phyloP scores from a whole-genome alignment of 805 yeast species.

The Candida krabiensis region DNA sequence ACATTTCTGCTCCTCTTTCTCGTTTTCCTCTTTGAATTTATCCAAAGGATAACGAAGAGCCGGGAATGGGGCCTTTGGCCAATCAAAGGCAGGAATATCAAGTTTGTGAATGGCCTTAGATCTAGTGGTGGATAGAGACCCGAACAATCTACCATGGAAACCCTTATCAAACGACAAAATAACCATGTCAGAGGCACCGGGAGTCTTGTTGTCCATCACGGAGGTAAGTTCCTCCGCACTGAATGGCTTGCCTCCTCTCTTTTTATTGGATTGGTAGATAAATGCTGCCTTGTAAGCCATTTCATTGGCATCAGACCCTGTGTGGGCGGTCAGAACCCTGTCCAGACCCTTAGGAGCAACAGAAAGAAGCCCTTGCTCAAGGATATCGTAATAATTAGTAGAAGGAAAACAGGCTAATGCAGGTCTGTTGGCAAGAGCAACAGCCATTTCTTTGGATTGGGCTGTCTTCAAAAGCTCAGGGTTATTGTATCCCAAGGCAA shows the following conservation, averaged over 20 bases:
- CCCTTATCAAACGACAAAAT: slow-evolving; percentile 54
- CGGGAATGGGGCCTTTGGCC: slow-evolving; percentile 73
- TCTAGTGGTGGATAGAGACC: slow-evolving; percentile 54
- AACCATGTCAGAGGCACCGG: slow-evolving; percentile 54
- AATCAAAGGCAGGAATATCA: slow-evolving; percentile 58
- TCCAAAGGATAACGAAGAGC: slow-evolving; percentile 81
- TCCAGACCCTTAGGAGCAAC: slow-evolving; percentile 66
- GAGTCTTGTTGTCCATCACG: slow-evolving; percentile 50
- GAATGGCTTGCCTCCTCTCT: slow-evolving; percentile 49
- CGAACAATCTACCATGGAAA: slow-evolving; percentile 59
- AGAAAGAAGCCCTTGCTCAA: slow-evolving; percentile 49
- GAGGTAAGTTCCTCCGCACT: slow-evolving; percentile 45
- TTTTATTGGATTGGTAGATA: slow-evolving; percentile 53
- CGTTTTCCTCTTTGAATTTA: slow-evolving; percentile 52
- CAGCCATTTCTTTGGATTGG: slow-evolving; percentile 59
- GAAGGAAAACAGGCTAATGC: slow-evolving; percentile 68
- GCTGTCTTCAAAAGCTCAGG: slow-evolving; percentile 61
- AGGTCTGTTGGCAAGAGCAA: slow-evolving; percentile 67
- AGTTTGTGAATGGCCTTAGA: slow-evolving; percentile 58
- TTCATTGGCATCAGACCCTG: slow-evolving; percentile 72
- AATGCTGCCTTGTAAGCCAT: slow-evolving; percentile 72
- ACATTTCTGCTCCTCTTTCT: slow-evolving; percentile 48
- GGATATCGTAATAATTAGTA: slow-evolving; percentile 48
- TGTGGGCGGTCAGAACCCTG: slow-evolving; percentile 62
- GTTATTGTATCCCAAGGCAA: slow-evolving; percentile 70